phyloP scores from a whole-genome alignment of 768 basidiomycete species.

The Epithele typhae region DNA sequence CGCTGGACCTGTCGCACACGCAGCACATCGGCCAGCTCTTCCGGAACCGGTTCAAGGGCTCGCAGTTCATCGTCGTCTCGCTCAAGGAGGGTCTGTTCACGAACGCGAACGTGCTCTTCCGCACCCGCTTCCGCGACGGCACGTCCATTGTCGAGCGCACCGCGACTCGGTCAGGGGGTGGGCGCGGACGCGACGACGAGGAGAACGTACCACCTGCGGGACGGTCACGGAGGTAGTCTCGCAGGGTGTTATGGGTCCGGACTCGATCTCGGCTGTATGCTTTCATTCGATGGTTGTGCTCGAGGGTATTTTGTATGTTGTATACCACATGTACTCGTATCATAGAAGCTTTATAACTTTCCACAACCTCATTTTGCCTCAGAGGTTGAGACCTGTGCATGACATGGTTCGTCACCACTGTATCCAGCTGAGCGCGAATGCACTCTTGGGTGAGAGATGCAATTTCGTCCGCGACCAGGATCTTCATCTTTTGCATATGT shows the following conservation, averaged over 20 bases:
- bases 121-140: slow-evolving; percentile 89
- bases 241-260: not conserved
- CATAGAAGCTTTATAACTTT: too few relatives aligned
- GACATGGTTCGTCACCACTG: too few relatives aligned
- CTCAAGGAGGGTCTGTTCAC: slow-evolving; percentile 97
- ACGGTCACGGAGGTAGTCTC: slow-evolving; percentile 3
- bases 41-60: slow-evolving; percentile 93
- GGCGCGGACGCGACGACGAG: slow-evolving; percentile 11
- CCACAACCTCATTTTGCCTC: too few relatives aligned
- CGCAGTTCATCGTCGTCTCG: slow-evolving; percentile 97
- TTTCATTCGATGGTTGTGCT: not conserved
- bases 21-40: slow-evolving; percentile 99
- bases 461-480: too few relatives aligned
- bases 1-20: slow-evolving; percentile 91
- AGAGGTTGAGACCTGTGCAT: too few relatives aligned
- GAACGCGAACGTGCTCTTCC: slow-evolving; percentile 95
- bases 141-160: slow-evolving; percentile 88
- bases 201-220: slow-evolving; percentile 11
- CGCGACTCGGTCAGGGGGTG: slow-evolving; percentile 40
- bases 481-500: too few relatives aligned
- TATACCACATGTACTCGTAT: too few relatives aligned
- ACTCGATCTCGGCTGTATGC: not conserved
- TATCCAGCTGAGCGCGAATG: too few relatives aligned
- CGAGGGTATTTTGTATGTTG: not conserved
- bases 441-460: too few relatives aligned